Evolutionary conservation across 176 grass and related monocot genomes (phyloP).

Genomic region (Melocanna baccifera): DNA sequence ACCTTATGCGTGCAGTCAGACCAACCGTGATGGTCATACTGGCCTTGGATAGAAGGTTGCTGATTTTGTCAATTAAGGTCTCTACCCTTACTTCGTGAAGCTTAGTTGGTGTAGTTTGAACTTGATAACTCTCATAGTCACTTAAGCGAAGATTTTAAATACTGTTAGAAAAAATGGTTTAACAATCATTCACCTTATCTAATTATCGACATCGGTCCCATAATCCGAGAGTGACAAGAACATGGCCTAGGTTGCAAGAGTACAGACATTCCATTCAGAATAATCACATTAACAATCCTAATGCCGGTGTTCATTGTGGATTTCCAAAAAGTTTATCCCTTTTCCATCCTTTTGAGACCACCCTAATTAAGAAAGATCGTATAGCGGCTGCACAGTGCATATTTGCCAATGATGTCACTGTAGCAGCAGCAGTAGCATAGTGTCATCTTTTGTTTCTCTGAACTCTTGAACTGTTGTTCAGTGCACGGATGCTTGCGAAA

Average conservation of each 20-base stretch:
- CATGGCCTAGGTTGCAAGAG: conserved; percentile 9
- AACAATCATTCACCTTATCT: too few species aligned
- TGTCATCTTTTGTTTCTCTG: not conserved
- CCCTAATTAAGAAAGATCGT: conserved; percentile 27
- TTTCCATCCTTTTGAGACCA: conserved; percentile 29
- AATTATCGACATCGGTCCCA: too few species aligned
- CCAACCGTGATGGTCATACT: too few species aligned
- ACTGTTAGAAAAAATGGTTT: too few species aligned
- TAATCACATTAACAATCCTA: conserved; percentile 28
- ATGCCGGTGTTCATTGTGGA: conserved; percentile 28
- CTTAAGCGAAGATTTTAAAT: too few species aligned
- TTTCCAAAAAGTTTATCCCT: conserved; percentile 33
- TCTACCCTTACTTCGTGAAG: too few species aligned
- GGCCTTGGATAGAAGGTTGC: too few species aligned
- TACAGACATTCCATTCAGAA: conserved; percentile 34
- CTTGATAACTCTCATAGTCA: too few species aligned
- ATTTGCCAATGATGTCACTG: not conserved
- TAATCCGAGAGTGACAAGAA: conserved; percentile 21
- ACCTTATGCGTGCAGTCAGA: too few species aligned
- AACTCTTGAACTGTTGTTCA: not conserved
- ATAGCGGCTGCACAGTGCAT: not conserved
- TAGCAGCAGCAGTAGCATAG: too few species aligned
- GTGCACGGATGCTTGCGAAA: not conserved
- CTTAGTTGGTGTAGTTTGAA: too few species aligned
- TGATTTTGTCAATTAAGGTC: too few species aligned